Evolutionary conservation across 108 stramenopile species (phyloP).

Genomic region (Cylindrotheca closterium): DNA sequence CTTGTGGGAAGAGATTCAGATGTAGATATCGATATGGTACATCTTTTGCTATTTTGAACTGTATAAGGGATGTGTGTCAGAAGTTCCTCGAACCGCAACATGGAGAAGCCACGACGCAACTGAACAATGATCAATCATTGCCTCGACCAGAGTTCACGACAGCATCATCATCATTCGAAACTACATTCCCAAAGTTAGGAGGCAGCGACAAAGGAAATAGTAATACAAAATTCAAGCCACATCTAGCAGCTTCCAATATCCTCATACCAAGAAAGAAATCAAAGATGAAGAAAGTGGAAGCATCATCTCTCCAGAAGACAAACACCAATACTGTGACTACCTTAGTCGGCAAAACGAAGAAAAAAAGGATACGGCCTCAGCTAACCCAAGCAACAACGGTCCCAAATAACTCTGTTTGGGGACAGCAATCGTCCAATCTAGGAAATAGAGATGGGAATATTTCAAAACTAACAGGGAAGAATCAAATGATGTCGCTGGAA

Average conservation of each 20-base stretch:
- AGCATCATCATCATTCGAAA: slow-evolving; percentile 23
- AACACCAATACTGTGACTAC: neutral
- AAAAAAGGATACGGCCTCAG: slow-evolving; percentile 20
- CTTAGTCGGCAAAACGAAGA: slow-evolving; percentile 10
- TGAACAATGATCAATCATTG: neutral
- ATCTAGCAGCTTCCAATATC: slow-evolving; percentile 19
- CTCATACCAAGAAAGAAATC: slow-evolving; percentile 1
- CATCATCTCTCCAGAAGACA: too few species aligned
- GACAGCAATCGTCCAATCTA: neutral
- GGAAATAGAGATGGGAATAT: neutral
- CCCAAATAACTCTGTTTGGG: slow-evolving; percentile 4
- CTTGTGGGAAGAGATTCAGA: slow-evolving; percentile 33
- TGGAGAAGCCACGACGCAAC: neutral
- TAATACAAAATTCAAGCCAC: neutral
- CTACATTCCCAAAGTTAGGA: slow-evolving; percentile 47
- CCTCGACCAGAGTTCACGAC: too few species aligned
- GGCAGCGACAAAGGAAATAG: neutral
- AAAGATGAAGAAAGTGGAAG: slow-evolving; percentile 14
- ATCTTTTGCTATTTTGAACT: slow-evolving; percentile 70
- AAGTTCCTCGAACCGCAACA: slow-evolving; percentile 33
- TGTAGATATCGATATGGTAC: slow-evolving; percentile 41
- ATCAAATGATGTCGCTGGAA: neutral
- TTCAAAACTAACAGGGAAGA: neutral
- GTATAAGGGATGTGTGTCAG: slow-evolving; percentile 77
- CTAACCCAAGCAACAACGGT: slow-evolving; percentile 1